Evolutionary conservation across 805 yeast species (phyloP).

Genomic region (Ogataea siamensis): DNA sequence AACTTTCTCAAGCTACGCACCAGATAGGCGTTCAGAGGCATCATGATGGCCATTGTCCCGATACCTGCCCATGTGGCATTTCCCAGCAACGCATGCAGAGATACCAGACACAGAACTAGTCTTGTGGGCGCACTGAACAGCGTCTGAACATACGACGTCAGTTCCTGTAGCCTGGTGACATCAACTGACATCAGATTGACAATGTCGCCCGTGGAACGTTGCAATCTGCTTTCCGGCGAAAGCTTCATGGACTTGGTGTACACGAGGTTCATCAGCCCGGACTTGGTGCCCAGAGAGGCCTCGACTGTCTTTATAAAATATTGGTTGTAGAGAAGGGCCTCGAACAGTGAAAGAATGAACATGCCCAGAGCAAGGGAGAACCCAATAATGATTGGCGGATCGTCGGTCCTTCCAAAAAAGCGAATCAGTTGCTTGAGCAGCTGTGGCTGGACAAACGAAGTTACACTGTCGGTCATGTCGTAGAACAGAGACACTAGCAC

Average conservation of each 20-base stretch:
- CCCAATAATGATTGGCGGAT: conserved; percentile 57
- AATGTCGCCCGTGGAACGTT: conserved; percentile 72
- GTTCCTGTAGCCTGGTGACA: conserved; percentile 59
- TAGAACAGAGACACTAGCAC: conserved; percentile 35
- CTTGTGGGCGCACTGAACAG: conserved; percentile 60
- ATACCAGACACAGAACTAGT: conserved; percentile 49
- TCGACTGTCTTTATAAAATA: conserved; percentile 57
- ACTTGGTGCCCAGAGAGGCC: conserved; percentile 62
- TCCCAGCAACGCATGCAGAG: conserved; percentile 57
- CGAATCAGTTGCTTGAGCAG: conserved; percentile 48
- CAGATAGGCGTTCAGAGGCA: conserved; percentile 53
- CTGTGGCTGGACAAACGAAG: conserved; percentile 53
- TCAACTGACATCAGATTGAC: conserved; percentile 79
- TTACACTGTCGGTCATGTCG: conserved; percentile 39
- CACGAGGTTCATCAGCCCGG: conserved; percentile 64
- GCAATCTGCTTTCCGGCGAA: conserved; percentile 62
- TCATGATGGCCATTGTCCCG: conserved; percentile 48
- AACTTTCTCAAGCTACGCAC: conserved; percentile 45
- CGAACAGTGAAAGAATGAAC: conserved; percentile 58
- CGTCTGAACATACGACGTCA: conserved; percentile 52
- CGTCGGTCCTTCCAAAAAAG: conserved; percentile 36
- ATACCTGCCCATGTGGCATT: conserved; percentile 59
- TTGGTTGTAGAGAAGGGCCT: conserved; percentile 66
- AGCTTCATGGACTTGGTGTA: conserved; percentile 68
- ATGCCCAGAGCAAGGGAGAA: conserved; percentile 59